A percentile compares a stretch with the other conserved stretches of the same genome.
Conservation (phyloP, 768 basidiomycete species). For the Clathrus columnatus region DNA sequence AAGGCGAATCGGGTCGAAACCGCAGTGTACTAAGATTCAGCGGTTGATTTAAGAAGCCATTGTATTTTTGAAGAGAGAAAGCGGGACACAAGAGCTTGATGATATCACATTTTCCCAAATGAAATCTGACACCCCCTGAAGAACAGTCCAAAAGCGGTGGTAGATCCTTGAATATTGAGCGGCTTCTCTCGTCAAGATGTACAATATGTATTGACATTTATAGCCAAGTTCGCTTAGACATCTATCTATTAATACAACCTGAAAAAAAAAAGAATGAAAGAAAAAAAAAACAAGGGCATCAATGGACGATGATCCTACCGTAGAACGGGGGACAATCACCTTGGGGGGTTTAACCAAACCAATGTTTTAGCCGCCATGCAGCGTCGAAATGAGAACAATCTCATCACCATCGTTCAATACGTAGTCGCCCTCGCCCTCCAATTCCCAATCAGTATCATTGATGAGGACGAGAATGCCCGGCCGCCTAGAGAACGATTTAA, state of each 20-base stretch:
- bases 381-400: conserved; percentile 92
- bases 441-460: conserved; percentile 96
- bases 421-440: conserved; percentile 91
- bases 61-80: too few species aligned
- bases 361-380: conserved; percentile 69
- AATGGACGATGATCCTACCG: neutral
- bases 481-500: conserved; percentile 42
- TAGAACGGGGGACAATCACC: neutral
- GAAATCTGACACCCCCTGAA: neutral
- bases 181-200: neutral
- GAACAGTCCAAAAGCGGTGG: neutral
- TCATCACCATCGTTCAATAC: conserved; percentile 70
- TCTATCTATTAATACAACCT: too few species aligned
- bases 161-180: neutral
- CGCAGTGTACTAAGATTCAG: neutral
- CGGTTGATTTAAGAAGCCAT: neutral
- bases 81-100: too few species aligned
- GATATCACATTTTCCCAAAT: neutral
- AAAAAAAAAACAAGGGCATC: neutral
- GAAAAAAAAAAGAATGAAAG: too few species aligned
- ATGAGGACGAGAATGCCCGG: conserved; percentile 96
- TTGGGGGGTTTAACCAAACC: neutral
- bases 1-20: neutral
- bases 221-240: too few species aligned
- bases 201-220: too few species aligned